phyloP scores from a whole-genome alignment of 768 basidiomycete species.

The Pluteus cervinus region DNA sequence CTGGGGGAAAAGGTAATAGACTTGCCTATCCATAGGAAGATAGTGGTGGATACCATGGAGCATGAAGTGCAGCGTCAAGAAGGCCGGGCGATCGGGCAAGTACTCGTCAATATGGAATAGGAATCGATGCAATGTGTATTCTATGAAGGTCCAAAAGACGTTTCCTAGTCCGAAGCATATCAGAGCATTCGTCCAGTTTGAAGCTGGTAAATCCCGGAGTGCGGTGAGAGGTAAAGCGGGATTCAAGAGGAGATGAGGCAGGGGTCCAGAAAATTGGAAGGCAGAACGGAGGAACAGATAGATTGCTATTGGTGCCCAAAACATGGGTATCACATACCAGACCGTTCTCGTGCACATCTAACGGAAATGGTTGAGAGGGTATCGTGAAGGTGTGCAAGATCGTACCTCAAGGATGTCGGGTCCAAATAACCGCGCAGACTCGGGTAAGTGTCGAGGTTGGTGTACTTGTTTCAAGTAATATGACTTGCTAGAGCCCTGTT shows the following conservation, averaged over 20 bases:
- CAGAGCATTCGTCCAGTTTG: slow-evolving; percentile 47
- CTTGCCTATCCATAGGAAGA: slow-evolving; percentile 90
- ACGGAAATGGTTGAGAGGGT: slow-evolving; percentile 1
- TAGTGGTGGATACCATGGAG: slow-evolving; percentile 97
- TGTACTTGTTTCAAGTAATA: slow-evolving; percentile 97
- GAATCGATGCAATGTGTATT: slow-evolving; percentile 93
- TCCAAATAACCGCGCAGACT: slow-evolving; percentile 85
- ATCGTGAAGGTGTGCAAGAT: slow-evolving; percentile 4
- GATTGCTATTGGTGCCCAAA: slow-evolving; percentile 85
- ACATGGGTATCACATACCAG: slow-evolving; percentile 89
- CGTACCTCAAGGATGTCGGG: slow-evolving; percentile 73
- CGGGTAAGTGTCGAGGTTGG: slow-evolving; percentile 82
- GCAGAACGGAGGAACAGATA: slow-evolving; percentile 82
- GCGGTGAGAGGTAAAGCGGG: slow-evolving; percentile 50
- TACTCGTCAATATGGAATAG: slow-evolving; percentile 90
- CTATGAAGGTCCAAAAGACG: slow-evolving; percentile 89
- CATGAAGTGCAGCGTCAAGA: slow-evolving; percentile 84
- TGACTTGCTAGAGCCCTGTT: slow-evolving; percentile 55
- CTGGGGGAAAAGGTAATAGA: slow-evolving; percentile 5
- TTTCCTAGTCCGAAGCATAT: slow-evolving; percentile 81
- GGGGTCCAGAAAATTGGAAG: slow-evolving; percentile 69
- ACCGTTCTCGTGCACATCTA: slow-evolving; percentile 78
- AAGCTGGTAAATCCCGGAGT: slow-evolving; percentile 39
- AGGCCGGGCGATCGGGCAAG: slow-evolving; percentile 78
- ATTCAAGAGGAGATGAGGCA: slow-evolving; percentile 55